Percentiles rank a stretch among this genome's conserved stretches.
Evolutionary conservation across 73 alveolate species (phyloP).

Genomic region (Urostyla sp.): DNA sequence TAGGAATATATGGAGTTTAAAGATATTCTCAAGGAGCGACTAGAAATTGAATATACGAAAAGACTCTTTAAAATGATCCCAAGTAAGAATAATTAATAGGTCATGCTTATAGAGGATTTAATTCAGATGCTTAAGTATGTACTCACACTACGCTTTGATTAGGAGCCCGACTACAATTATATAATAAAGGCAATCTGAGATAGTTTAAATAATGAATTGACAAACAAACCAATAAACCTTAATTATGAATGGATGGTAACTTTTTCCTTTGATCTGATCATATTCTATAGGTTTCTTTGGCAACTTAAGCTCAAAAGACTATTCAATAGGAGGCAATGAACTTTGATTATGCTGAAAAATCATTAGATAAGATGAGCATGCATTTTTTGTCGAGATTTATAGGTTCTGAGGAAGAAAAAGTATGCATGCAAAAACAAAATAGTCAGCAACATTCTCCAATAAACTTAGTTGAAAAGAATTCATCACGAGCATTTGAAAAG

Average conservation of each 20-base stretch:
- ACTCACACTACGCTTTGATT: constrained; percentile 27
- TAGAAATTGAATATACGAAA: constrained; percentile 46
- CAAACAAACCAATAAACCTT: neutral
- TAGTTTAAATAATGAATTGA: neutral
- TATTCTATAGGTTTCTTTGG: neutral
- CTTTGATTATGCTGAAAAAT: constrained; percentile 12
- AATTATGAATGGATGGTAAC: constrained; percentile 44
- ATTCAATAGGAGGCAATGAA: neutral
- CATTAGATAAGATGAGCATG: neutral
- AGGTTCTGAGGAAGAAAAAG: neutral
- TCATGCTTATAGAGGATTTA: constrained; percentile 22
- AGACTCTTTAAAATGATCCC: constrained; percentile 43
- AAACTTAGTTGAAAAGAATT: neutral
- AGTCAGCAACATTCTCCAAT: neutral
- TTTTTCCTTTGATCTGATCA: neutral
- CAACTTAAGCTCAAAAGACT: neutral
- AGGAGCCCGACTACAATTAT: constrained; percentile 36
- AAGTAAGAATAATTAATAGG: neutral
- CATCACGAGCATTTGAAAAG: constrained; percentile 3
- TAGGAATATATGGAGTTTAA: constrained; percentile 14
- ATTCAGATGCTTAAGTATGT: constrained; percentile 22
- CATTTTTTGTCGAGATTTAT: neutral
- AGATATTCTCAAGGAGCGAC: constrained; percentile 43
- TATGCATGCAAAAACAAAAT: neutral
- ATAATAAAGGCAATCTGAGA: neutral